Evolutionary conservation across 2,329 filamentous ascomycete species (phyloP).

Genomic region (Fonsecaea erecta): DNA sequence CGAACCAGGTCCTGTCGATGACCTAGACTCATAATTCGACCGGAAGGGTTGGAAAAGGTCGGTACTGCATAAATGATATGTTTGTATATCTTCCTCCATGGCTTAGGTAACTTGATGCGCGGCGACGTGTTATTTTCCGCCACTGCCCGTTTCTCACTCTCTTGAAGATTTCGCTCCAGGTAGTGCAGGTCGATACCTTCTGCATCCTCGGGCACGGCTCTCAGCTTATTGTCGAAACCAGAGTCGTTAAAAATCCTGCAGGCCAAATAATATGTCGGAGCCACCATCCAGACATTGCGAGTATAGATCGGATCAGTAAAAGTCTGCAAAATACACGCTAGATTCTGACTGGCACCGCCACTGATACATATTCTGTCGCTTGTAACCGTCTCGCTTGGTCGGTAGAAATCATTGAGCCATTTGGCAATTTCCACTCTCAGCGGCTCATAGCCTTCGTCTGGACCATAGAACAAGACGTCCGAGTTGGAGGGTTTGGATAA

Average conservation of each 20-base stretch:
- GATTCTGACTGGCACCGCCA: slow-evolving; percentile 81
- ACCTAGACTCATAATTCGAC: slow-evolving; percentile 74
- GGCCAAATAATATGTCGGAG: slow-evolving; percentile 82
- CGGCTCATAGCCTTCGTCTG: slow-evolving; percentile 74
- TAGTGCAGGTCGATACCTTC: slow-evolving; percentile 74
- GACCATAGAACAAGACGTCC: slow-evolving; percentile 75
- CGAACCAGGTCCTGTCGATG: slow-evolving; percentile 71
- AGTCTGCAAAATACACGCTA: slow-evolving; percentile 76
- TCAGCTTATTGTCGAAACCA: slow-evolving; percentile 70
- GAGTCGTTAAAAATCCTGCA: slow-evolving; percentile 84
- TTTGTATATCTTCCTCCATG: slow-evolving; percentile 76
- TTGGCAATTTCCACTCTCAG: slow-evolving; percentile 69
- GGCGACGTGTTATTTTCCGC: slow-evolving; percentile 48
- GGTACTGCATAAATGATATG: slow-evolving; percentile 89
- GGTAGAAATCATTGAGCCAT: slow-evolving; percentile 72
- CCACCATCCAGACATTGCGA: slow-evolving; percentile 75
- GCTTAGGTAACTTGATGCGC: slow-evolving; percentile 62
- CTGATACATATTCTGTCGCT: slow-evolving; percentile 74
- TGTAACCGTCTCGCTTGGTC: slow-evolving; percentile 47
- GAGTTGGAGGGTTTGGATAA: slow-evolving; percentile 25
- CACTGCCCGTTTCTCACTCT: slow-evolving; percentile 54
- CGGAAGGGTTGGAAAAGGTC: slow-evolving; percentile 86
- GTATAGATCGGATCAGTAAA: slow-evolving; percentile 81
- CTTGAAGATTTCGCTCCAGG: slow-evolving; percentile 57
- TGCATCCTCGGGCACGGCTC: slow-evolving; percentile 74